Base-by-base conservation (phyloP, 805 yeast genomes). In the Starmera amethionina region DNA sequence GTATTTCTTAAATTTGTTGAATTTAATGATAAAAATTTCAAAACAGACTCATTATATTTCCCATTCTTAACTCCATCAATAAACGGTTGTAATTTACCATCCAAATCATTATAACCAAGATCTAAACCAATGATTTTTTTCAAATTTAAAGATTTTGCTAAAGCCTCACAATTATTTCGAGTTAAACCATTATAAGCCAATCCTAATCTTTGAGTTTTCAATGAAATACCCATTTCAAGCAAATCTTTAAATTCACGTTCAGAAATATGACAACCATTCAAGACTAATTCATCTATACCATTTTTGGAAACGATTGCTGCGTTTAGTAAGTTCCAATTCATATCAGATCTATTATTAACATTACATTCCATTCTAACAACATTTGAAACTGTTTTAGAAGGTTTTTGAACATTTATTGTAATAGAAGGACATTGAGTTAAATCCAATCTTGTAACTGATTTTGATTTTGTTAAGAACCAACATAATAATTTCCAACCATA, bases 401-500 rank as follows among this genome's bases (percentile, higher is more conserved):
- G 65, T 43, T 61, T 65, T 42, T 65, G 64, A 11, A 63, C 59
- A 22, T 56, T 55, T 7, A 67, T 65, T 7, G 56, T 60, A 51
- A 69, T 55, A 2, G 53, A 47, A 14, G 54, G 55, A 13, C 59
- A 60, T 39, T 78, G 84, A 0, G 94, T 81, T 22, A 86, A 58
- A 55, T 85, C 95, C 16, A 85, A 51, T 34, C 78, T 67, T 40
- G 68, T 67, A 39, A 82, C 47, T 1, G 72, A 72, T 40, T 67
- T 72, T 47, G 79, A 80, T 55, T 79, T 72, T 1, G 86, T 71
- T 27, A 88, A 59, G 48, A 86, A 86, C 74, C 82, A 80, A 51
- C 95, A 84, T 34, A 89, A 61, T 30, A 82, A 56, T 45, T 74
- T 73, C 97, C 97, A 89, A 13, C 95, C 96, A 42, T 73, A 75